A percentile compares a stretch with the other conserved stretches of the same genome.
phyloP scores from a whole-genome alignment of 2,329 filamentous ascomycete species.

The Botrytis sinoallii region DNA sequence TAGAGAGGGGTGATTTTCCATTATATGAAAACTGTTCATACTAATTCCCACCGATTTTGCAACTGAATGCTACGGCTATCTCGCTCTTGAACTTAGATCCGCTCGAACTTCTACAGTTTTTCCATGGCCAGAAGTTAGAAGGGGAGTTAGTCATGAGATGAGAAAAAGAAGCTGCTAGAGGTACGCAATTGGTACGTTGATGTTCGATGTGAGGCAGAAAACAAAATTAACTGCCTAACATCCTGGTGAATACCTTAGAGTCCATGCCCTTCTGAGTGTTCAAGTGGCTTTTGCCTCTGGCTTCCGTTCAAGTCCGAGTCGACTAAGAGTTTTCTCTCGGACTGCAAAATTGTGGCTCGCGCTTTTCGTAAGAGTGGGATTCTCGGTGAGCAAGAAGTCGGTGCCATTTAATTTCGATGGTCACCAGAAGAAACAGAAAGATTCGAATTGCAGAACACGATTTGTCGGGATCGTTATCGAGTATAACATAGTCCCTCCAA shows the following conservation, averaged over 20 bases:
- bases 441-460: not conserved
- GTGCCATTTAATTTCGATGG: no score
- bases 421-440: not conserved
- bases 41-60: no score
- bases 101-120: no score
- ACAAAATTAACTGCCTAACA: no score
- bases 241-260: not conserved
- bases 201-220: no score
- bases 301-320: not conserved
- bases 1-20: rapidly evolving
- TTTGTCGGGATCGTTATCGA: no score
- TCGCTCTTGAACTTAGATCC: not conserved
- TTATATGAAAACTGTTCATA: not conserved
- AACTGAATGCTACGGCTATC: no score
- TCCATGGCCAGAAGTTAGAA: no score
- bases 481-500: no score
- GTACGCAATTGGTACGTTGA: no score
- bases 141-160: rapidly evolving
- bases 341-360: rapidly evolving
- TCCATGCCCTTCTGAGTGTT: not conserved
- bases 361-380: not conserved
- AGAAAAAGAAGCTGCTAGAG: no score
- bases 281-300: no score
- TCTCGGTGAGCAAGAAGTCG: not conserved
- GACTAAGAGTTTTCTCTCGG: not conserved